A percentile compares a stretch with the other conserved stretches of the same genome.
phyloP scores from a whole-genome alignment of 768 basidiomycete genomes.

The Hysterangium stoloniferum region DNA sequence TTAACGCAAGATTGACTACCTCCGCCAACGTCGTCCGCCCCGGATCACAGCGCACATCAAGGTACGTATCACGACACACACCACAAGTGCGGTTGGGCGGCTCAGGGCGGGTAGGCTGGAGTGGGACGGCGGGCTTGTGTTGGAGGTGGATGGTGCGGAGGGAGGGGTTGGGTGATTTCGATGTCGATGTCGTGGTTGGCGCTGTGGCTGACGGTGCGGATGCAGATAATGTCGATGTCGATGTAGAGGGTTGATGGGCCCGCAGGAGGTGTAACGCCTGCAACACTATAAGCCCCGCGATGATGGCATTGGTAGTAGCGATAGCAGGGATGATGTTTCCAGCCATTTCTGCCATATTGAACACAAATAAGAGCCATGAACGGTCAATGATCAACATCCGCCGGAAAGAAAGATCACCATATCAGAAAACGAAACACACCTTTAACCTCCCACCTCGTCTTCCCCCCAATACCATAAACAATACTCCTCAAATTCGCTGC shows the following conservation, averaged over 20 bases:
- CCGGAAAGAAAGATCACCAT: too few species aligned
- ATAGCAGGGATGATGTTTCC: slow-evolving; percentile 99
- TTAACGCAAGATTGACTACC: slow-evolving; percentile 60
- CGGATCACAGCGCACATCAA: slow-evolving; percentile 66
- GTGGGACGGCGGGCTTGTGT: slow-evolving; percentile 69
- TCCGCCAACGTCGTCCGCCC: slow-evolving; percentile 60
- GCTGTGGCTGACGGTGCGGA: slow-evolving; percentile 19
- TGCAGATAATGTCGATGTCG: slow-evolving; percentile 35
- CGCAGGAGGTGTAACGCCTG: slow-evolving; percentile 84
- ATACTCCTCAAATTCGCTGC: slow-evolving; percentile 87
- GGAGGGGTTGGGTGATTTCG: too few species aligned
- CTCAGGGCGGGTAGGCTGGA: slow-evolving; percentile 59
- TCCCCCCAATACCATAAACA: slow-evolving; percentile 81
- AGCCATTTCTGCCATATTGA: slow-evolving; percentile 72
- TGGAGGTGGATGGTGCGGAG: slow-evolving; percentile 74
- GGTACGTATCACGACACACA: slow-evolving; percentile 86
- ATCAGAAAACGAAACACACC: too few species aligned
- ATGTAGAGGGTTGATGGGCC: not conserved
- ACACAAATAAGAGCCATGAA: not conserved
- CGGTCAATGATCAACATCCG: too few species aligned
- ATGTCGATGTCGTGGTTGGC: too few species aligned
- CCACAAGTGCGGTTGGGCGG: slow-evolving; percentile 74
- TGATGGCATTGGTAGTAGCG: slow-evolving; percentile 96
- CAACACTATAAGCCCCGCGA: slow-evolving; percentile 90
- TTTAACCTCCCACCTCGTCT: slow-evolving; percentile 97